Evolutionary conservation across 768 basidiomycete species (phyloP), one percentile per base, ranked within the genome.

Genomic region (Hygrocybe coccinea): DNA sequence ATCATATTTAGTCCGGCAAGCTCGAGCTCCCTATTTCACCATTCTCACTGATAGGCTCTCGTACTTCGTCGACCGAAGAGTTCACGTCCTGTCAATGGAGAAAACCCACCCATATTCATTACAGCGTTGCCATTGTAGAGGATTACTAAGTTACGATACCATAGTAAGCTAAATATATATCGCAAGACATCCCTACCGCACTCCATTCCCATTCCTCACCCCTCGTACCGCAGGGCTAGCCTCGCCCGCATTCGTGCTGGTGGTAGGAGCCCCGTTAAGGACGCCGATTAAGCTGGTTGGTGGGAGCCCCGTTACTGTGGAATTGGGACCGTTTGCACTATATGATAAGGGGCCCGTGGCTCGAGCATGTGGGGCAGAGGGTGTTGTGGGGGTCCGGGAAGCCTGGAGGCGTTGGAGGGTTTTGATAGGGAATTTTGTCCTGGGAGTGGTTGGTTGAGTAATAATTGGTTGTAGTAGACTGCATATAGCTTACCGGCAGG

Each of bases 351-450:
- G 22, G n/a, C 17, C 17, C 4, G 44, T 22, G 22, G 5, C 21
- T 7, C 21, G 11, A 22, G 44, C 21, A 21, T n/a, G 22, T 46
- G 44, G 17, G 7, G 21, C 12, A 5, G 43, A 10, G 9, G 52
- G 38, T 2, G 63, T 63, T n/a, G 70, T 64, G 46, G 70, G 71
- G 19, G 79, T 77, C 47, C 79, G 77, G 1, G 79, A 78, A 34
- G 85, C 81, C 59, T 87, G 88, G 46, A 92, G 78, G 12, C 91
- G 85, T 68, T 89, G 87, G 8, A 95, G 80, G 2, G 91, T 91
- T 67, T 95, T 93, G 69, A 94, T 85, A 3, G 94, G 94, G 77
- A 97, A 97, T 68, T 94, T 94, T 22, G 94, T 95, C 62, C 91
- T 95, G 68, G 52, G 21, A 33, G 45, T 50, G 21, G 43, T 44